Evolutionary conservation across 176 grass and related monocot genomes (phyloP).

Genomic region (Ananas comosus): DNA sequence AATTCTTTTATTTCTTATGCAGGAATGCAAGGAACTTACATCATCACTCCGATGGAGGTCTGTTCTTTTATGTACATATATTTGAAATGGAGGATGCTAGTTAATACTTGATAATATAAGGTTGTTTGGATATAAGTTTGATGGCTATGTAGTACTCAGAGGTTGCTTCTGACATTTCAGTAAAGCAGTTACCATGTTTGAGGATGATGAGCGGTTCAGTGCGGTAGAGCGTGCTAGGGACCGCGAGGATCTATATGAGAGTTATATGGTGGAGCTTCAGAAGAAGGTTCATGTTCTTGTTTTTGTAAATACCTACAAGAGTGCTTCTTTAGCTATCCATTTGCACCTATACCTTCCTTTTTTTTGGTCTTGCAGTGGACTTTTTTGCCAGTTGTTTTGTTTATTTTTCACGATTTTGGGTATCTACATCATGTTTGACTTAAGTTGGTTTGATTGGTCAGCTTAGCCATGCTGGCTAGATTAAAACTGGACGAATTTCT

Average conservation of each 20-base stretch:
- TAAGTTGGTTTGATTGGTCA: too few relatives aligned
- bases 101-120: constrained; percentile 12
- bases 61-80: constrained; percentile 5
- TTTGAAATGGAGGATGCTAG: not conserved
- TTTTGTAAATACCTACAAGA: too few relatives aligned
- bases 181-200: constrained; percentile 91
- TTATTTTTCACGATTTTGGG: constrained; percentile 9
- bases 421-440: not conserved
- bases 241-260: constrained; percentile 93
- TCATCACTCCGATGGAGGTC: constrained; percentile 85
- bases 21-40: constrained; percentile 85
- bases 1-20: constrained; percentile 23
- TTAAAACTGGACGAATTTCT: not conserved
- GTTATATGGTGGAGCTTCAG: constrained; percentile 81
- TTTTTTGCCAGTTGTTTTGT: not conserved
- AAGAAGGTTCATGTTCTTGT: constrained; percentile 53
- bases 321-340: constrained; percentile 1
- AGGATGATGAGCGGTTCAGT: constrained; percentile 60
- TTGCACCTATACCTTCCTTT: not conserved
- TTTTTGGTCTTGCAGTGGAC: too few relatives aligned
- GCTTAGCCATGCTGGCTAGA: too few relatives aligned
- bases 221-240: constrained; percentile 73
- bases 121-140: not conserved
- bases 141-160: not conserved
- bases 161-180: constrained; percentile 26